Base-by-base conservation (phyloP, 2,329 filamentous ascomycete species). In the Ceratocystis colombiana region DNA sequence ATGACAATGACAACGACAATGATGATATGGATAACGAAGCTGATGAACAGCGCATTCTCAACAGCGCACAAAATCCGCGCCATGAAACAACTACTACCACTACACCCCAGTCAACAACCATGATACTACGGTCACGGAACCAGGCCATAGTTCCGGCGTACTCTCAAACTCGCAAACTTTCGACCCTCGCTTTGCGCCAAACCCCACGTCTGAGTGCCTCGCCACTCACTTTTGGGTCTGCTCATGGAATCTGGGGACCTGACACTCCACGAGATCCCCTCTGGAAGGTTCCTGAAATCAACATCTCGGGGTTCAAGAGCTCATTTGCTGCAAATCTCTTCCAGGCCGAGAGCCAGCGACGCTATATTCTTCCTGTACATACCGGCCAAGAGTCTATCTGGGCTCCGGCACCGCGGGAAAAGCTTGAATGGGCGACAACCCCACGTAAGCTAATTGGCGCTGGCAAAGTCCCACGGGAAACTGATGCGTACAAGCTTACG, bases 351-450 rank as follows among this genome's bases (percentile, higher is more conserved):
- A 37, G 8, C 30, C 12, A 59, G 25, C 55, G 55, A 69, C 71
- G 74, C 71, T 73, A 75, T 68, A 66, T 74, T n/a, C 71, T 73
- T 68, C 71, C 75, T 25, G 69, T 71, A 22, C 69, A 75, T 68
- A 71, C 70, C 33, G 71, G 72, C 1, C 48, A 71, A 30, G 71
- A 65, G n/a, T 76, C 75, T 2, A 75, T 76, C 44, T 76, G 75
- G 74, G 72, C 73, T 12, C 70, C 72, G 1, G 68, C 68, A 1
- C 71, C 70, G 25, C 68, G 64, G 17, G 69, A 72, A 12, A 71
- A 70, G 10, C 70, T 69, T 3, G 70, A 70, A 1, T 70, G 70
- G 1, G 72, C 8, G 25, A 44, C 30, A 57, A 45, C 17, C 45
- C 28, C 30, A 30, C 62, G 33, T 20, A 67, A 55, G 20, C 48